Evolutionary conservation across 768 basidiomycete genomes (phyloP).

Genomic region (Paxillus ammoniavirescens): DNA sequence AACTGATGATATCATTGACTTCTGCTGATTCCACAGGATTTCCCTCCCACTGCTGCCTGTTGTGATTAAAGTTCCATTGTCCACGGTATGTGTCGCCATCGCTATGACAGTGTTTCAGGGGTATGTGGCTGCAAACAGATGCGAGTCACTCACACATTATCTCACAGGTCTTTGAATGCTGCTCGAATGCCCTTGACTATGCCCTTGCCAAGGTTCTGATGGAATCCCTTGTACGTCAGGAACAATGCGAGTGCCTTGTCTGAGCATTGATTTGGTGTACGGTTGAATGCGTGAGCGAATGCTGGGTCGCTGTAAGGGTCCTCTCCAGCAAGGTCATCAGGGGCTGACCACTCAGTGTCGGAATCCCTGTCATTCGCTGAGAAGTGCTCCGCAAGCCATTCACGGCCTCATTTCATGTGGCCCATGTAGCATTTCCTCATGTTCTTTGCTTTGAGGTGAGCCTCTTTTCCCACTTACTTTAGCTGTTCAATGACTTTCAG

Average conservation of each 20-base stretch:
- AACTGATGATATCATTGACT: slow-evolving; percentile 24
- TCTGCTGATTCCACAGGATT: slow-evolving; percentile 27
- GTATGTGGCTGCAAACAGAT: not conserved
- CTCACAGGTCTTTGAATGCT: slow-evolving; percentile 4
- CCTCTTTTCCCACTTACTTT: not conserved
- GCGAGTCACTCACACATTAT: not conserved
- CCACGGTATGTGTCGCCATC: slow-evolving; percentile 25
- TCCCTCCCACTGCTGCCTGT: slow-evolving; percentile 21
- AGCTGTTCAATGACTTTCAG: not conserved
- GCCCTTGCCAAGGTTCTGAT: not conserved
- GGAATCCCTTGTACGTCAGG: slow-evolving; percentile 2
- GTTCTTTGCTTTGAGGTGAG: slow-evolving; percentile 3
- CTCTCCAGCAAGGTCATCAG: not conserved
- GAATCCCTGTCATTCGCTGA: not conserved
- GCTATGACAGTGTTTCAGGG: slow-evolving; percentile 2
- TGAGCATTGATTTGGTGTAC: not conserved
- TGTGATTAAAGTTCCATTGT: slow-evolving; percentile 20
- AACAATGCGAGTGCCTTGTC: not conserved
- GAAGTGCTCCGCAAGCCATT: slow-evolving; percentile 1
- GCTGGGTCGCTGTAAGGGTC: not conserved
- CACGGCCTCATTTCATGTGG: not conserved
- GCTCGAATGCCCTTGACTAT: not conserved
- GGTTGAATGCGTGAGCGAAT: not conserved
- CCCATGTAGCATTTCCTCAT: not conserved
- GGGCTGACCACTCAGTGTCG: not conserved